Base-by-base conservation (phyloP, 139 green algal species). In the Bryopsis sp. region DNA sequence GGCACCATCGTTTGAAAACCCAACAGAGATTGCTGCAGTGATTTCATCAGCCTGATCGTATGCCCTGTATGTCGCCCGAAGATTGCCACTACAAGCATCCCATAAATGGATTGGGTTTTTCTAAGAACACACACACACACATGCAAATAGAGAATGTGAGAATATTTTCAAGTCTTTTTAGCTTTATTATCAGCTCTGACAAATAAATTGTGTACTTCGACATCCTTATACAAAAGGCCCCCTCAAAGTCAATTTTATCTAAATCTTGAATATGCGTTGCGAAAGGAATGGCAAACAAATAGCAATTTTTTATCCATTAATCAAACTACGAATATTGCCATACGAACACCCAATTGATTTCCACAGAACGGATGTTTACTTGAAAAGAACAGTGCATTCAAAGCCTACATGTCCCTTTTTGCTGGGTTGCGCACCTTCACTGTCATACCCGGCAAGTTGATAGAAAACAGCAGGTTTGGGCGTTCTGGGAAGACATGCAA, bases 21-120 rank as follows among this genome's bases (percentile, higher is more conserved):
- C 82, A 7, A 97, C 6, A 28, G 69, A 84, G 73, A 79, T 81
- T 1, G 89, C 89, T 0, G 91, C 73, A 31, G 79, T 86, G 2
- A 94, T 76, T 59, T 97, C 92, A 64, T 97, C 91, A n/a, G 78
- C 73, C 15, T 85, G 73, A 73, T 97, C 86, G 62, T 93, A 95
- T 0, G 81, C 84, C 0, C 86, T 65, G 78, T 97, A 97, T 0
- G 76, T 80, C 71, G 74, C 77, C 4, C 88, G 75, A 15, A 93
- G 59, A 24, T 64, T 22, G 3, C 88, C 89, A 24, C 68, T 78
- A 61, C 70, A 76, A 0, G 79, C 88, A 64, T 97, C 90, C 85
- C 88, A 97, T 34, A 97, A 54, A 67, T 94, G 86, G 0, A 96
- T 67, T 0, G 90, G 90, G 35, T 93, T 87, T n/a, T 64, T 85